Percentiles rank a stretch among this genome's conserved stretches.
Evolutionary conservation across 1,284 basidiomycete genomes (phyloP).

Genomic region (Apiotrichum mycotoxinovorans): DNA sequence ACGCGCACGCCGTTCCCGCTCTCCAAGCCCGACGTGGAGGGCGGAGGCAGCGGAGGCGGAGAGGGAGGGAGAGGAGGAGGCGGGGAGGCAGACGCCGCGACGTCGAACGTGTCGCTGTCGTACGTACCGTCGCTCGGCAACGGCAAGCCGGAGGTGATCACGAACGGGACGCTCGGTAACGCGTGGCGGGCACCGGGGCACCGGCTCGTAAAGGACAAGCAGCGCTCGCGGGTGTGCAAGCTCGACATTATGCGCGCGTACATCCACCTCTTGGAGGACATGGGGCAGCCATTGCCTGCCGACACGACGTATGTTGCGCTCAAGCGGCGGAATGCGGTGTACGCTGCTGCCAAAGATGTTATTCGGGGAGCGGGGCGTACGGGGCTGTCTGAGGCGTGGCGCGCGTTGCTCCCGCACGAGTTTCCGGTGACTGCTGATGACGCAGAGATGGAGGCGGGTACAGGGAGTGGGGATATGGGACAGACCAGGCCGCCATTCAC

Average conservation of each 20-base stretch:
- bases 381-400: slow-evolving; percentile 7
- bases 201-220: slow-evolving; percentile 25
- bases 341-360: slow-evolving; percentile 55
- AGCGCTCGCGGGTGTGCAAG: slow-evolving; percentile 33
- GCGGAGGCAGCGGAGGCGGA: background rate
- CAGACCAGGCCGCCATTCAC: slow-evolving; percentile 51
- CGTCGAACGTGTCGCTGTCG: slow-evolving; percentile 20
- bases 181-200: slow-evolving; percentile 37
- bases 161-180: slow-evolving; percentile 17
- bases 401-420: slow-evolving; percentile 6
- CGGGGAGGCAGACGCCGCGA: slow-evolving; percentile 21
- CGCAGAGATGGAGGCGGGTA: background rate
- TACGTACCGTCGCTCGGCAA: slow-evolving; percentile 35
- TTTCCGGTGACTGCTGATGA: slow-evolving; percentile 8
- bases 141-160: slow-evolving; percentile 59
- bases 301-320: slow-evolving; percentile 46
- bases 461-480: background rate
- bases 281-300: slow-evolving; percentile 7
- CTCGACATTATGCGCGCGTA: slow-evolving; percentile 54
- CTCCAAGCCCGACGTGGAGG: slow-evolving; percentile 11
- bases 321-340: slow-evolving; percentile 50
- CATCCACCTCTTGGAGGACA: slow-evolving; percentile 19
- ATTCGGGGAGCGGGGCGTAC: slow-evolving; percentile 50
- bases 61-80: background rate
- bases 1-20: slow-evolving; percentile 51